phyloP scores from a whole-genome alignment of 2,329 filamentous ascomycete genomes.

The Zymoseptoria tritici region DNA sequence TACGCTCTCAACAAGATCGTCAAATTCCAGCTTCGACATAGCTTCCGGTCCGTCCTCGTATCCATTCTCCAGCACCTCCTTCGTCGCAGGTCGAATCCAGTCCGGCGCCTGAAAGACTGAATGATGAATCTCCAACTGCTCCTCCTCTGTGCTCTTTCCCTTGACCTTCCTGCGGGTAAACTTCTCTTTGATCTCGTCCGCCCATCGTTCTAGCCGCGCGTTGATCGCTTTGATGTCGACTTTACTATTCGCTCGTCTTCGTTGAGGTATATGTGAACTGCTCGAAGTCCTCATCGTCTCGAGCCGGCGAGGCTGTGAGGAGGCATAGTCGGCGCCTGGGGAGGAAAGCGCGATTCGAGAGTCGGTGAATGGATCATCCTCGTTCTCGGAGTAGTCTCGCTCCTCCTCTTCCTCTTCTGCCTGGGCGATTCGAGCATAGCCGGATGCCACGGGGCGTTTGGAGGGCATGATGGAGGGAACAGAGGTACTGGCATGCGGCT shows the following conservation, averaged over 20 bases:
- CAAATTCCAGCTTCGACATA: slow-evolving; percentile 75
- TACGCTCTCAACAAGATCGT: slow-evolving; percentile 85
- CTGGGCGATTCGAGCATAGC: slow-evolving; percentile 47
- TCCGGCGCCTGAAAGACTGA: slow-evolving; percentile 94
- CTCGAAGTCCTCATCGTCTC: slow-evolving; percentile 38
- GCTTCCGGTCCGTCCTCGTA: slow-evolving; percentile 43
- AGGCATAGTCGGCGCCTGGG: slow-evolving; percentile 34
- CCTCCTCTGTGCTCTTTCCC: slow-evolving; percentile 67
- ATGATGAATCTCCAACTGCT: slow-evolving; percentile 90
- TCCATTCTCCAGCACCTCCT: slow-evolving; percentile 60
- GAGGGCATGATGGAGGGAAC: slow-evolving; percentile 30
- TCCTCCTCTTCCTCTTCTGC: slow-evolving; percentile 43
- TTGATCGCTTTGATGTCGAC: slow-evolving; percentile 99
- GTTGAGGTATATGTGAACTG: slow-evolving; percentile 32
- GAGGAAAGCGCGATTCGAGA: slow-evolving; percentile 28
- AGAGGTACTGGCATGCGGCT: not conserved
- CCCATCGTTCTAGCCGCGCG: slow-evolving; percentile 88
- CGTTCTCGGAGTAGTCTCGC: slow-evolving; percentile 33
- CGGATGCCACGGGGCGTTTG: slow-evolving; percentile 38
- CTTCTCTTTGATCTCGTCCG: slow-evolving; percentile 92
- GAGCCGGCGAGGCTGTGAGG: slow-evolving; percentile 40
- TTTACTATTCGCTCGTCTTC: slow-evolving; percentile 68
- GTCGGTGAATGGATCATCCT: slow-evolving; percentile 30
- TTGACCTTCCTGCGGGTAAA: slow-evolving; percentile 82
- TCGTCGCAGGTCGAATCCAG: slow-evolving; percentile 70